These are phyloP conservation scores for Omphalotus guepiniiformis DNA, from an alignment of 768 basidiomycete genomes.

Conservation along the genomic window DNA sequence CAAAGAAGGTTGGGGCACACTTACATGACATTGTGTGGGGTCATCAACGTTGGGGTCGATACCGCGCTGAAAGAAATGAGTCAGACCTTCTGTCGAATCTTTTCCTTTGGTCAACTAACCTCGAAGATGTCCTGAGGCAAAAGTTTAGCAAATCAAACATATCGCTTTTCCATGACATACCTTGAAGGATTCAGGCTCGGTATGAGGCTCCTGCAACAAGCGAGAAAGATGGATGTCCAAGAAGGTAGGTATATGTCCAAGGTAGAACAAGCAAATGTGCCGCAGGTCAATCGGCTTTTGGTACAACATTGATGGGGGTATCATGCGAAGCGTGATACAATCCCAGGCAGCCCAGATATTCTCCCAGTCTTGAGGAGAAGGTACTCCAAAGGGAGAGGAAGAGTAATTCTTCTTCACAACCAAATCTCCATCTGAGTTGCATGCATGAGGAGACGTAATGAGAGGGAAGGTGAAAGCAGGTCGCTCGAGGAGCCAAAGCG, in stretches of 20 bases:
- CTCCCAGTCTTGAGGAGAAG: slow-evolving; percentile 75
- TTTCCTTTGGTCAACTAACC: slow-evolving; percentile 30
- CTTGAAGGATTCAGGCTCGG: slow-evolving; percentile 82
- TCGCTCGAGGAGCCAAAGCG: slow-evolving; percentile 88
- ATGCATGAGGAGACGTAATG: slow-evolving; percentile 35
- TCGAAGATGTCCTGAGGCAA: slow-evolving; percentile 65
- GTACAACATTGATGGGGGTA: slow-evolving; percentile 79
- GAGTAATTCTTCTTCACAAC: slow-evolving; percentile 21
- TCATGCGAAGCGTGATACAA: slow-evolving; percentile 78
- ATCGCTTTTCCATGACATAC: slow-evolving; percentile 24
- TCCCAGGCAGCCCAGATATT: slow-evolving; percentile 90
- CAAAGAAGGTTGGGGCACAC: slow-evolving; percentile 18
- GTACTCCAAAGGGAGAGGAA: slow-evolving; percentile 58
- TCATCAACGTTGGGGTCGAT: slow-evolving; percentile 96
- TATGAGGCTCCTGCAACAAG: slow-evolving; percentile 70
- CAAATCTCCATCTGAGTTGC: slow-evolving; percentile 16
- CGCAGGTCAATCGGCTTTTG: slow-evolving; percentile 91
- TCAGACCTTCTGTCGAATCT: not conserved
- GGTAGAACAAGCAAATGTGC: slow-evolving; percentile 95
- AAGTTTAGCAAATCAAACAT: slow-evolving; percentile 6
- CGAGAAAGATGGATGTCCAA: slow-evolving; percentile 85
- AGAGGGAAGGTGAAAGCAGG: slow-evolving; percentile 76
- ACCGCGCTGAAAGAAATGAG: slow-evolving; percentile 58
- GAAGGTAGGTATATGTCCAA: slow-evolving; percentile 92
- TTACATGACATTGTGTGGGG: slow-evolving; percentile 78